Evolutionary conservation across 2,329 filamentous ascomycete genomes (phyloP), one percentile per base, ranked within the genome.

Genomic region (Trichophyton rubrum): DNA sequence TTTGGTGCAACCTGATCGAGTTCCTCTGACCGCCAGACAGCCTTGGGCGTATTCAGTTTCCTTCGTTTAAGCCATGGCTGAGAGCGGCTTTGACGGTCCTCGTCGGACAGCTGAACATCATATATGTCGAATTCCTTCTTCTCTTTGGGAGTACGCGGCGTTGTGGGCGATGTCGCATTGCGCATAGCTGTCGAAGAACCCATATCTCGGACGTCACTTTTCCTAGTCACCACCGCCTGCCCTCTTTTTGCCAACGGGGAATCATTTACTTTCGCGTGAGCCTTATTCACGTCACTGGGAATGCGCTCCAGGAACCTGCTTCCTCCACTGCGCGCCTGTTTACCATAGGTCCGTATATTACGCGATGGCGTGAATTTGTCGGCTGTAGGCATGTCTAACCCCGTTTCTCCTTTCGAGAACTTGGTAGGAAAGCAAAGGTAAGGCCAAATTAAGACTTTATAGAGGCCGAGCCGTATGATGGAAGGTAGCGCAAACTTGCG

Each of bases 51-150:
- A 6, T 58, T 61, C 59, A 66, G 24, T 45, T 62, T 64, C 41
- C 64, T 60, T 5, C 64, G 60, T 47, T 66, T 66, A 45, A 61
- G 27, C 56, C 60, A 53, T 35, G 51, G 61, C 22, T 59, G 60
- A 22, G 38, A 38, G 15, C 40, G 40, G 11, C n/a, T 45, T 55
- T 55, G 51, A n/a, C 47, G 60, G 9, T 55, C 58, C 51, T 70
- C 68, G 8, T 71, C 66, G 13, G 70, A 70, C 5, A 68, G 69
- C 9, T 65, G 65, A 22, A 69, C 55, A 41, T 71, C 68, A 57
- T 65, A 70, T 27, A 70, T 63, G 35, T 60, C 59, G 53, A 35
- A 49, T 17, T 49, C 30, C 13, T 59, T 22, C 22, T 40, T 35
- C 20, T 22, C n/a, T 7, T 35, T 35, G 27, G 57, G 57, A 11